These are phyloP conservation scores for Lumnitzera littorea DNA, from an alignment of 345 rosid genomes.

Conservation along the genomic window DNA sequence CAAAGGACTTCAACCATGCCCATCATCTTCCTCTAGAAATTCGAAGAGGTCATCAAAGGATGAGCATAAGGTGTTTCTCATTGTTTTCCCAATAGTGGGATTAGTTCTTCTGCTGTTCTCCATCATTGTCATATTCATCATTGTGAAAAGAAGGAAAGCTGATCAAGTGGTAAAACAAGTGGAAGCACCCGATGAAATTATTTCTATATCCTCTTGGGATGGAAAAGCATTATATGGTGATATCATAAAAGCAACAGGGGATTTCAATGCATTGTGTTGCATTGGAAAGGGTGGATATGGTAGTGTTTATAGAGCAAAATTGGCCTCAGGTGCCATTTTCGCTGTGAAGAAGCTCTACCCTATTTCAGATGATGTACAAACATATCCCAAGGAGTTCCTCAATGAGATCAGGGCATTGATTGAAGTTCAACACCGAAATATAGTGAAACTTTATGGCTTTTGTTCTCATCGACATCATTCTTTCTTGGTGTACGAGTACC, in stretches of 20 bases:
- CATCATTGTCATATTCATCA: neutral
- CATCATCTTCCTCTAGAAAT: neutral
- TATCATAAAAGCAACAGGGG: constrained; percentile 11
- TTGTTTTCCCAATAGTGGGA: constrained; percentile 5
- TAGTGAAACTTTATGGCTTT: constrained; percentile 6
- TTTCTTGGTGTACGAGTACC: constrained; percentile 5
- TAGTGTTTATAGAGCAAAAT: constrained; percentile 13
- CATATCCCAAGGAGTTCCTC: constrained; percentile 1
- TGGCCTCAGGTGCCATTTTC: constrained; percentile 3
- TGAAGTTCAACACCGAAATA: constrained; percentile 3
- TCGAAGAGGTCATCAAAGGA: no score
- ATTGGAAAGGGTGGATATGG: constrained; percentile 19
- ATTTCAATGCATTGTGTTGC: constrained; percentile 8
- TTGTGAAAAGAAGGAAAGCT: neutral
- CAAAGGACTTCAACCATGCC: constrained; percentile 8
- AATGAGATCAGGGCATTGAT: constrained; percentile 1
- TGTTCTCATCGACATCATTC: constrained; percentile 1
- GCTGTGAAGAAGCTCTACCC: constrained; percentile 23
- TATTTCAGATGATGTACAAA: neutral
- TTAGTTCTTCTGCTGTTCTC: neutral
- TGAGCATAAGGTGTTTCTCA: neutral
- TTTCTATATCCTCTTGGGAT: constrained; percentile 8
- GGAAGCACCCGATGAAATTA: neutral
- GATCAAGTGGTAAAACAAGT: neutral
- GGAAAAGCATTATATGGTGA: constrained; percentile 10